Evolutionary conservation across 768 basidiomycete genomes (phyloP).

Genomic region (Tulasnella sp.): DNA sequence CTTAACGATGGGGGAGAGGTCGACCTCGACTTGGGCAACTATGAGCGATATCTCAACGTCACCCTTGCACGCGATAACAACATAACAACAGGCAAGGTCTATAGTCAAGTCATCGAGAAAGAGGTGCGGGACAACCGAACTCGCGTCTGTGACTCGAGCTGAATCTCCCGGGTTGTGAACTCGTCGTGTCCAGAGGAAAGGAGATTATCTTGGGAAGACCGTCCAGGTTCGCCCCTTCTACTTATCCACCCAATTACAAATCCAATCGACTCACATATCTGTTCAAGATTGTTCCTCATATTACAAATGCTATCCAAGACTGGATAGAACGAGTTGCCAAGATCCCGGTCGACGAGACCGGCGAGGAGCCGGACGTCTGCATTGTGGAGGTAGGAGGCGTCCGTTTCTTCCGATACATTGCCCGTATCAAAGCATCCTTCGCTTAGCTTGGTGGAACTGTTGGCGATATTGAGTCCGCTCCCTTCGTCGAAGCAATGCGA

Average conservation of each 20-base stretch:
- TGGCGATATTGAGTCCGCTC: constrained; percentile 96
- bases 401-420: not conserved
- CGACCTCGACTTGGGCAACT: constrained; percentile 95
- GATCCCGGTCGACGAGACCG: constrained; percentile 89
- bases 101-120: constrained; percentile 90
- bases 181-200: constrained; percentile 25
- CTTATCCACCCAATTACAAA: too few relatives aligned
- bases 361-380: constrained; percentile 88
- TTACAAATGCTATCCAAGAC: constrained; percentile 95
- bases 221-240: constrained; percentile 54
- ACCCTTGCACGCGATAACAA: constrained; percentile 93
- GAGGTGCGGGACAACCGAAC: constrained; percentile 48
- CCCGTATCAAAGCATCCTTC: not conserved
- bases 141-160: too few relatives aligned
- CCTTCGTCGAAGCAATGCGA: constrained; percentile 98
- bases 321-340: constrained; percentile 95
- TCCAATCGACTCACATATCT: not conserved
- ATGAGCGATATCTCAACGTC: constrained; percentile 94
- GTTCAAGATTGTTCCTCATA: constrained; percentile 78
- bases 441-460: constrained; percentile 92
- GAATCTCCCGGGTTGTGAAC: too few relatives aligned
- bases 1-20: constrained; percentile 98
- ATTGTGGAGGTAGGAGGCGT: constrained; percentile 73
- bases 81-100: constrained; percentile 98
- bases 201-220: constrained; percentile 85